A percentile compares a stretch with the other conserved stretches of the same genome.
phyloP scores from a whole-genome alignment of 805 yeast species.

The Lipomyces kockii region DNA sequence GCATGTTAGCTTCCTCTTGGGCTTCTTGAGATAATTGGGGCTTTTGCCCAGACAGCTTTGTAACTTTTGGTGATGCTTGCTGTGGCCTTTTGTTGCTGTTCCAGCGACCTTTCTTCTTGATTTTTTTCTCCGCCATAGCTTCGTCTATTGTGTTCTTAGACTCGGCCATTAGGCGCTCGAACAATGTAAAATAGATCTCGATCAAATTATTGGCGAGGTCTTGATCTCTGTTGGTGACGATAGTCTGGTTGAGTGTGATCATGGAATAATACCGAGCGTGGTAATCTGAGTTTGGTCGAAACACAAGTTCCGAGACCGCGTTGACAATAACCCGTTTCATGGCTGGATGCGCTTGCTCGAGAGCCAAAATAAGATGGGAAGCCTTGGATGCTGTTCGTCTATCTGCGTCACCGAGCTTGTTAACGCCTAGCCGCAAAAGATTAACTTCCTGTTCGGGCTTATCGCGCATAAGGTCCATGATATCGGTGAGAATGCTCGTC shows the following conservation, averaged over 20 bases:
- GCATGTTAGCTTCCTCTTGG: slow-evolving; percentile 75
- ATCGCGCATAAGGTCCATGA: slow-evolving; percentile 76
- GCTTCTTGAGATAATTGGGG: slow-evolving; percentile 38
- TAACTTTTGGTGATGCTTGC: slow-evolving; percentile 33
- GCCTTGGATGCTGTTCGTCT: slow-evolving; percentile 88
- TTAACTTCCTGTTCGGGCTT: slow-evolving; percentile 98
- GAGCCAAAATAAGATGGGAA: slow-evolving; percentile 74
- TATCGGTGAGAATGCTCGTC: slow-evolving; percentile 71
- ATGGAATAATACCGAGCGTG: slow-evolving; percentile 88
- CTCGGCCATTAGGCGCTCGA: slow-evolving; percentile 78
- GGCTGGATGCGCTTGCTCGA: slow-evolving; percentile 92
- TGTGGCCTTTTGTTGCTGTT: slow-evolving; percentile 54
- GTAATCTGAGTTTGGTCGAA: slow-evolving; percentile 73
- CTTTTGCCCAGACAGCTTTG: slow-evolving; percentile 10
- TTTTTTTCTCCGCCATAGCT: slow-evolving; percentile 48
- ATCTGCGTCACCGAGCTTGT: slow-evolving; percentile 91
- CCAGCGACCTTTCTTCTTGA: slow-evolving; percentile 65
- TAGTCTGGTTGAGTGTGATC: slow-evolving; percentile 89
- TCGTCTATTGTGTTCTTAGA: slow-evolving; percentile 57
- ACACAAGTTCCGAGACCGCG: slow-evolving; percentile 77
- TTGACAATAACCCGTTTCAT: slow-evolving; percentile 85
- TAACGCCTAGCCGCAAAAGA: slow-evolving; percentile 82
- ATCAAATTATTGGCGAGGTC: slow-evolving; percentile 83
- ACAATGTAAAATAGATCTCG: slow-evolving; percentile 81
- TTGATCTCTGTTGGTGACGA: slow-evolving; percentile 75